Conservation (phyloP, 495 filamentous ascomycete genomes). For the Usnea hakonensis region DNA sequence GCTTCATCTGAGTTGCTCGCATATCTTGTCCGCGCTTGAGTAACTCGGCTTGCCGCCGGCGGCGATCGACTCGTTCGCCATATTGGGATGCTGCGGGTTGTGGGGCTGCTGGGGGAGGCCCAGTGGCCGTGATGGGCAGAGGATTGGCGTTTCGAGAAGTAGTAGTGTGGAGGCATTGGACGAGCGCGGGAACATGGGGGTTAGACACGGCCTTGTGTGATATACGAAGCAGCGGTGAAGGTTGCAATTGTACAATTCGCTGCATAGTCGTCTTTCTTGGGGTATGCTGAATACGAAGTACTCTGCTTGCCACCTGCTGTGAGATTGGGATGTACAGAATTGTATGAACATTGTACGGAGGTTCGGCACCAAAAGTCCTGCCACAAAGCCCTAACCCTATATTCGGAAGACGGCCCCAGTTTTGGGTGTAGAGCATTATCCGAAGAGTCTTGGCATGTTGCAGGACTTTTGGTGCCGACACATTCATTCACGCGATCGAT, state of each 20-base stretch:
- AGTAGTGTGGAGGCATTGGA: constrained; percentile 46
- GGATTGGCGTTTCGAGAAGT: constrained; percentile 45
- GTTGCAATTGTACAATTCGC: not conserved
- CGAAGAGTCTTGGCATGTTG: too few relatives aligned
- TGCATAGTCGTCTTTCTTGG: constrained; percentile 2
- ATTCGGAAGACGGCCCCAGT: too few relatives aligned
- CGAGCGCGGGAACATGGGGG: not conserved
- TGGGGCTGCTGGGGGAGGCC: constrained; percentile 75
- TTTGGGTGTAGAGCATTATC: too few relatives aligned
- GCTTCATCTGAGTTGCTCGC: constrained; percentile 31
- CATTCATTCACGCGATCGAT: not conserved
- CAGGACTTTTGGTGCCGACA: too few relatives aligned
- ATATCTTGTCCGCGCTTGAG: constrained; percentile 42
- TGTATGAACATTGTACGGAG: too few relatives aligned
- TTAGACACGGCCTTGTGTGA: not conserved
- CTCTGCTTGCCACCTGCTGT: not conserved
- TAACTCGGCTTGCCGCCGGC: constrained; percentile 47
- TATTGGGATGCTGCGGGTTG: constrained; percentile 47
- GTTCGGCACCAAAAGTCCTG: too few relatives aligned
- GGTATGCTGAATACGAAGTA: not conserved
- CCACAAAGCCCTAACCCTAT: too few relatives aligned
- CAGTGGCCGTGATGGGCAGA: constrained; percentile 67
- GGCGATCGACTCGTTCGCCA: constrained; percentile 43
- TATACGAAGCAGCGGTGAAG: constrained; percentile 8
- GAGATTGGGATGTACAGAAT: not conserved